These are phyloP conservation scores for Cryphonectria nitschkei DNA, from an alignment of 2,329 filamentous ascomycete species.

Conservation along the genomic window DNA sequence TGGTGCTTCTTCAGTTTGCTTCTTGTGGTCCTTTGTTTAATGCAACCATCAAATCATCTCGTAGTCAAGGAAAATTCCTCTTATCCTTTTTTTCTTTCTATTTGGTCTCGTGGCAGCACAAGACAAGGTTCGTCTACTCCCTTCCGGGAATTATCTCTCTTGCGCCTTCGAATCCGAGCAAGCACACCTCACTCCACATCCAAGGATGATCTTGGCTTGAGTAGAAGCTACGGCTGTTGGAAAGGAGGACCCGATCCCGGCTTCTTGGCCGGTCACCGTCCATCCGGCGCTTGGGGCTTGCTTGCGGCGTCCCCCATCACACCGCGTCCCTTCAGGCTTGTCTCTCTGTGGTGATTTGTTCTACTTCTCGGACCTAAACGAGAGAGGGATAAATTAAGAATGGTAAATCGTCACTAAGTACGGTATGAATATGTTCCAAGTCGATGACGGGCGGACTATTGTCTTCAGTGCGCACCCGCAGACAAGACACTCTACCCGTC, in stretches of 20 bases:
- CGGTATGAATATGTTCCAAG: not conserved
- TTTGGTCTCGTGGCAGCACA: not conserved
- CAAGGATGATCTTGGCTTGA: not conserved
- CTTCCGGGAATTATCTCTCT: not conserved
- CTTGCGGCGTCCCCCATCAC: not conserved
- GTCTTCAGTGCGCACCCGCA: not conserved
- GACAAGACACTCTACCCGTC: slow-evolving; percentile 2
- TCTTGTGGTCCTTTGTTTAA: not conserved
- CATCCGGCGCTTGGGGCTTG: not conserved
- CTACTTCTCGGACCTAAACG: no score
- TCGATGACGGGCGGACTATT: not conserved
- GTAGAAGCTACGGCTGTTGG: not conserved
- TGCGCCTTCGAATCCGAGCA: not conserved
- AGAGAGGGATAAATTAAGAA: not conserved
- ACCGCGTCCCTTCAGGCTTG: not conserved
- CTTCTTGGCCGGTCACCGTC: not conserved
- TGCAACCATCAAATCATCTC: slow-evolving; percentile 3
- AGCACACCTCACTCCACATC: not conserved
- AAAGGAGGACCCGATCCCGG: not conserved
- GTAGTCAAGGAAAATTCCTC: not conserved
- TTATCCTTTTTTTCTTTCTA: not conserved
- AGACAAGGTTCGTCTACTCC: not conserved
- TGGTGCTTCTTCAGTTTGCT: not conserved
- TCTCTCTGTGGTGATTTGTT: not conserved
- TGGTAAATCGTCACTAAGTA: not conserved